phyloP scores from a whole-genome alignment of 805 yeast genomes.

The Candida germanica region DNA sequence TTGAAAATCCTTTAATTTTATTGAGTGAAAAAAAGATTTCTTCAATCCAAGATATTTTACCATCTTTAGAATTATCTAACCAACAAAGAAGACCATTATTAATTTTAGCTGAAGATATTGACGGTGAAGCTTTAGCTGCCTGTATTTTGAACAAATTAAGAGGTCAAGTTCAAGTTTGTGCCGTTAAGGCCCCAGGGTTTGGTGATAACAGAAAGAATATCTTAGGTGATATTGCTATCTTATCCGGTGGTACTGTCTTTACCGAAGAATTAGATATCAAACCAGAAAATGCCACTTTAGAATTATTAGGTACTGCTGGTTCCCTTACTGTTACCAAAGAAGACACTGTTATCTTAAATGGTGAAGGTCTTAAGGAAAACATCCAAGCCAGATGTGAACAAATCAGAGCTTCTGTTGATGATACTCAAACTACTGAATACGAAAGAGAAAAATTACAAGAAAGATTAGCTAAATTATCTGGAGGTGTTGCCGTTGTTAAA shows the following conservation, averaged over 20 bases:
- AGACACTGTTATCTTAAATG: slow-evolving; percentile 91
- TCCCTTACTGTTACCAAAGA: slow-evolving; percentile 91
- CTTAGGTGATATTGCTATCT: slow-evolving; percentile 90
- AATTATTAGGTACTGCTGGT: slow-evolving; percentile 87
- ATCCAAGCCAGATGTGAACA: slow-evolving; percentile 88
- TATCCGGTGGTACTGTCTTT: slow-evolving; percentile 88
- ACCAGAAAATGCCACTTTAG: slow-evolving; percentile 91
- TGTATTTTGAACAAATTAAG: slow-evolving; percentile 95
- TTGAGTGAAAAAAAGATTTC: slow-evolving; percentile 89
- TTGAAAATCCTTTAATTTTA: slow-evolving; percentile 86
- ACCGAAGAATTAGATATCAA: slow-evolving; percentile 94
- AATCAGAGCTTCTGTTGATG: slow-evolving; percentile 77
- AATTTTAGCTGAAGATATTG: slow-evolving; percentile 92
- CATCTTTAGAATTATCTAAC: slow-evolving; percentile 89
- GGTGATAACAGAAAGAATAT: slow-evolving; percentile 98
- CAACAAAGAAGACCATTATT: slow-evolving; percentile 90
- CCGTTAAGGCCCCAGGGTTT: slow-evolving; percentile 98
- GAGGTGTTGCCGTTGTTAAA: slow-evolving; percentile 97
- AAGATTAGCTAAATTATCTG: slow-evolving; percentile 93
- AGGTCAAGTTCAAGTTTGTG: slow-evolving; percentile 97
- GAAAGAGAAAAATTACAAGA: slow-evolving; percentile 97
- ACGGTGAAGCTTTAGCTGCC: slow-evolving; percentile 98
- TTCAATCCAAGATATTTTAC: slow-evolving; percentile 85
- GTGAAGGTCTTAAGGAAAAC: slow-evolving; percentile 81
- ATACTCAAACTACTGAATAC: slow-evolving; percentile 77